These are phyloP conservation scores for Trametes villosa DNA, from an alignment of 768 basidiomycete species.

Conservation along the genomic window DNA sequence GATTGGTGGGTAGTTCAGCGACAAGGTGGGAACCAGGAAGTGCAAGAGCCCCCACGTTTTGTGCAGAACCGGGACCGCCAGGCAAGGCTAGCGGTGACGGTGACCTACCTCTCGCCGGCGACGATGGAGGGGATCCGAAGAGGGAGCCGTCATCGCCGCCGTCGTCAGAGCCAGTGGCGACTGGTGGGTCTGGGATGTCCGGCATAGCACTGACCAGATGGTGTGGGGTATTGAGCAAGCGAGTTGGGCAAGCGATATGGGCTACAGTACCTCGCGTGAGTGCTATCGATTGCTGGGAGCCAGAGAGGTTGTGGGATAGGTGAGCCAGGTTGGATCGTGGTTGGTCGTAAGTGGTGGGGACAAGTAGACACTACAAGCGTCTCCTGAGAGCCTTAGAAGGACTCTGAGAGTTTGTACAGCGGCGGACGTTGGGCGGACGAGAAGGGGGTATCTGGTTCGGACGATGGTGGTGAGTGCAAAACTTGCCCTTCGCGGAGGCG, in stretches of 20 bases:
- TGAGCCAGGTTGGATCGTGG: slow-evolving; percentile 17
- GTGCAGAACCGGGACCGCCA: slow-evolving; percentile 52
- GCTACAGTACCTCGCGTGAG: slow-evolving; percentile 19
- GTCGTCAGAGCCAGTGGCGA: slow-evolving; percentile 15
- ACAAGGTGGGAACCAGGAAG: slow-evolving; percentile 91
- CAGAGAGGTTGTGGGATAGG: background rate
- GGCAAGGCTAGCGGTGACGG: slow-evolving; percentile 68
- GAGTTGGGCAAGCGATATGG: background rate
- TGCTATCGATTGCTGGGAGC: slow-evolving; percentile 22
- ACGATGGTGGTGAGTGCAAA: slow-evolving; percentile 12
- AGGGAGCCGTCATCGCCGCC: slow-evolving; percentile 69
- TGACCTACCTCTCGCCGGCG: slow-evolving; percentile 75
- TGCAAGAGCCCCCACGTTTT: slow-evolving; percentile 98
- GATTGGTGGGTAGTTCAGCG: slow-evolving; percentile 86
- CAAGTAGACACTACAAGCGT: background rate
- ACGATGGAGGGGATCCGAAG: slow-evolving; percentile 79
- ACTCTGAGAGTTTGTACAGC: background rate
- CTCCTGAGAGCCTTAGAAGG: background rate
- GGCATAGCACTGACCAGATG: slow-evolving; percentile 28
- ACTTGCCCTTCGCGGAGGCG: background rate
- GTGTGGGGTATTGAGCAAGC: background rate
- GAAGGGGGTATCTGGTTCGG: slow-evolving; percentile 5
- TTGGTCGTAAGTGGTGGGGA: background rate
- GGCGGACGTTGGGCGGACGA: background rate
- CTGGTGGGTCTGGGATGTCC: slow-evolving; percentile 16